Percentiles rank a stretch among this genome's conserved stretches.
These are phyloP conservation scores for Kokia cookei DNA, from an alignment of 441 rosid genomes.

Conservation along the genomic window DNA sequence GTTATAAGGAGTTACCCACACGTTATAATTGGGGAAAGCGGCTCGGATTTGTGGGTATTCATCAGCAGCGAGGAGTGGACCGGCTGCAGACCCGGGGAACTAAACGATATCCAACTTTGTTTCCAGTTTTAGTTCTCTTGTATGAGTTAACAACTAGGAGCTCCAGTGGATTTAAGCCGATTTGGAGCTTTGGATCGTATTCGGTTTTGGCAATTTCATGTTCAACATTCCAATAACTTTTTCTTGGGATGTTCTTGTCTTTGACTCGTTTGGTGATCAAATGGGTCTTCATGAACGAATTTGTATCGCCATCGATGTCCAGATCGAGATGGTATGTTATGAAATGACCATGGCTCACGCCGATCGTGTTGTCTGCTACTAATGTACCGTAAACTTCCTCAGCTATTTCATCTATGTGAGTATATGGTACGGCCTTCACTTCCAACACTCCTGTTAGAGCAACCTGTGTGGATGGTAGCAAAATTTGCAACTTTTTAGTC, in stretches of 20 bases:
- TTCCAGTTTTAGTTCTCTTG: conserved; percentile 44
- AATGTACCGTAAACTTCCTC: conserved; percentile 49
- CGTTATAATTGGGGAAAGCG: conserved; percentile 44
- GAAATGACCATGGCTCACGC: conserved; percentile 50
- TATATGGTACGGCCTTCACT: conserved; percentile 29
- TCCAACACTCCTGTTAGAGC: conserved; percentile 47
- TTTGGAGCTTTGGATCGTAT: conserved; percentile 31
- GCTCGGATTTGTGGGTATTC: conserved; percentile 52
- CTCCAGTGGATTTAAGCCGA: conserved; percentile 27
- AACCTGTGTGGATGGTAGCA: conserved; percentile 21
- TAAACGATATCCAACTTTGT: conserved; percentile 42
- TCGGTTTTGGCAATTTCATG: conserved; percentile 46
- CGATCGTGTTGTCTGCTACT: conserved; percentile 40
- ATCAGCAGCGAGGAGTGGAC: conserved; percentile 28
- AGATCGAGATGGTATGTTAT: conserved; percentile 48
- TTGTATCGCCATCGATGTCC: conserved; percentile 48
- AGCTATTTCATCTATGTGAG: conserved; percentile 26
- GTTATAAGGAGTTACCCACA: conserved; percentile 59
- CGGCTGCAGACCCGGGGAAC: conserved; percentile 21
- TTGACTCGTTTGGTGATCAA: conserved; percentile 23
- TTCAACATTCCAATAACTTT: conserved; percentile 48
- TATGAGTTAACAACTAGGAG: conserved; percentile 45
- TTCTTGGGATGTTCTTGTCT: conserved; percentile 30
- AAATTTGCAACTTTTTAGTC: too few species aligned
- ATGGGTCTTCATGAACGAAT: conserved; percentile 41